Evolutionary conservation across 257 asterid genomes (phyloP).

Genomic region (Jacaranda mimosifolia): DNA sequence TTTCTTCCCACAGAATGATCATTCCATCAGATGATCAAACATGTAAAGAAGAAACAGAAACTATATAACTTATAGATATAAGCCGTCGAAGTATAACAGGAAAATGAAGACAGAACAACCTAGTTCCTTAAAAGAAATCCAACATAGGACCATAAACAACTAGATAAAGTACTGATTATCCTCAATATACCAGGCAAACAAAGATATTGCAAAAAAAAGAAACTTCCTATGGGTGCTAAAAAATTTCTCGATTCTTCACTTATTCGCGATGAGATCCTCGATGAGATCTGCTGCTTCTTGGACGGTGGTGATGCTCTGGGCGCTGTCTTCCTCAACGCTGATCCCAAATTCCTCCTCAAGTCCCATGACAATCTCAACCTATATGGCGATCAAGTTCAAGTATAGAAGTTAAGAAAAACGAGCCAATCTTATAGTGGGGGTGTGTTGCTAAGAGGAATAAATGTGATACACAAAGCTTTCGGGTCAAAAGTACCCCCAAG

Average conservation of each 20-base stretch:
- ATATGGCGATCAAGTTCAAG: neutral
- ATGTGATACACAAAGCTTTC: too few relatives aligned
- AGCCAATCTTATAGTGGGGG: too few relatives aligned
- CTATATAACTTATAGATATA: neutral
- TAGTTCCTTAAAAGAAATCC: slow-evolving; percentile 11
- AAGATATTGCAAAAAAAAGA: slow-evolving; percentile 24
- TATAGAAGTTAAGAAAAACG: too few relatives aligned
- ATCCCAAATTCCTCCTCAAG: slow-evolving; percentile 95
- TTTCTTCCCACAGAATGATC: neutral
- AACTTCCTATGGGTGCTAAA: slow-evolving; percentile 21
- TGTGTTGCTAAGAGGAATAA: too few relatives aligned
- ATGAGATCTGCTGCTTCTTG: slow-evolving; percentile 94
- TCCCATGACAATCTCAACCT: slow-evolving; percentile 97
- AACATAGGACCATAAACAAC: too few relatives aligned
- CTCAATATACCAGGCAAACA: neutral
- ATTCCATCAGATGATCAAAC: neutral
- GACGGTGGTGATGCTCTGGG: slow-evolving; percentile 82
- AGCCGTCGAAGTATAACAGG: slow-evolving; percentile 5
- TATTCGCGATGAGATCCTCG: slow-evolving; percentile 67
- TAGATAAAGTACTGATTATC: neutral
- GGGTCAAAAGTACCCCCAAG: neutral
- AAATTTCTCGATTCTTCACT: slow-evolving; percentile 36
- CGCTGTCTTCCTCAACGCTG: slow-evolving; percentile 88
- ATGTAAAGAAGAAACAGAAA: neutral
- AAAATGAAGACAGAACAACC: slow-evolving; percentile 18